Percentiles rank a stretch among this genome's conserved stretches.
phyloP scores from a whole-genome alignment of 2,329 filamentous ascomycete genomes.

The Iodosphaeria phyllophila region DNA sequence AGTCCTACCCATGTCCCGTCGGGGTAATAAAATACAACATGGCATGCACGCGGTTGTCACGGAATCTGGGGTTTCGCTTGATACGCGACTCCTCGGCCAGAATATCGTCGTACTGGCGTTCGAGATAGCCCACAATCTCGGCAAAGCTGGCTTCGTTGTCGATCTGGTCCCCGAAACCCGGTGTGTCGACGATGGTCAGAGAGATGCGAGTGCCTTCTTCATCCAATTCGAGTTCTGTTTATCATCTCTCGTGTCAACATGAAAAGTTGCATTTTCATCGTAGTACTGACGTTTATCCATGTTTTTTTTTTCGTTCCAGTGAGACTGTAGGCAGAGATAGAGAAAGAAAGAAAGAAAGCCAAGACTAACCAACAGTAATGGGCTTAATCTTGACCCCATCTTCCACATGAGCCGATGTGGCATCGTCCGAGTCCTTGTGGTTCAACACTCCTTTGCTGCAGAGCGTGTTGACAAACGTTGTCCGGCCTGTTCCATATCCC shows the following conservation, averaged over 20 bases:
- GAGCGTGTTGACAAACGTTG: conserved; percentile 98
- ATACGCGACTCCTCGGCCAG: conserved; percentile 98
- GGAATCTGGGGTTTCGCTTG: conserved; percentile 99
- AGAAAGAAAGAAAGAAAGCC: conserved; percentile 2
- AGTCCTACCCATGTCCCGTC: conserved; percentile 68
- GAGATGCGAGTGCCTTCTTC: conserved; percentile 98
- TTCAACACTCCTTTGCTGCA: conserved; percentile 85
- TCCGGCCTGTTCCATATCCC: conserved; percentile 70
- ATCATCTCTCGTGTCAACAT: conserved; percentile 8
- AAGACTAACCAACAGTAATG: conserved; percentile 71
- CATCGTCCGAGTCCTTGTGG: conserved; percentile 87
- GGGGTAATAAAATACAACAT: conserved; percentile 99
- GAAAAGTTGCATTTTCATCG: too few species aligned
- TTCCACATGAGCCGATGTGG: conserved; percentile 73
- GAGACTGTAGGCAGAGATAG: not conserved
- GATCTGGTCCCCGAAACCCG: conserved; percentile 95
- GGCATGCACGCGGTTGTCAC: conserved; percentile 95
- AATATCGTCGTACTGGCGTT: conserved; percentile 99
- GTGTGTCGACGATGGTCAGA: conserved; percentile 94
- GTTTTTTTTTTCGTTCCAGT: too few species aligned
- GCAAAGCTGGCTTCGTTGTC: conserved; percentile 98
- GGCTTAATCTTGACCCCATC: conserved; percentile 98
- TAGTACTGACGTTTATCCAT: too few species aligned
- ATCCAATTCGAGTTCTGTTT: conserved; percentile 74
- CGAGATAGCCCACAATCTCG: conserved; percentile 95